Conservation (phyloP, 108 stramenopile genomes). For the Chaetoceros tenuissimus region DNA sequence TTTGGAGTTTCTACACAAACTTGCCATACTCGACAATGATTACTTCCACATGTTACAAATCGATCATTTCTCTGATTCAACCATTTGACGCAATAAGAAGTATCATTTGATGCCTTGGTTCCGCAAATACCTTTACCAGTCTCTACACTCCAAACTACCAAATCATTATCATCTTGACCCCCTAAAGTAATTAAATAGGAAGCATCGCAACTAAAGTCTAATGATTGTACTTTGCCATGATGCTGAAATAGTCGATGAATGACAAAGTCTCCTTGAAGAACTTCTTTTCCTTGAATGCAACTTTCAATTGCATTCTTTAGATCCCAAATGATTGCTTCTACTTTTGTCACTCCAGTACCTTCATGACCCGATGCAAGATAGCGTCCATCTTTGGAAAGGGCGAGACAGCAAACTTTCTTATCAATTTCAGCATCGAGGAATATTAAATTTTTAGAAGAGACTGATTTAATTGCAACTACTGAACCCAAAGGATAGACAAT, state of each 20-base stretch:
- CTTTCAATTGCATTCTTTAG: slow-evolving; percentile 34
- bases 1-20: slow-evolving; percentile 61
- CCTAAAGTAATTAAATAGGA: slow-evolving; percentile 63
- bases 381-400: slow-evolving; percentile 54
- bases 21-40: slow-evolving; percentile 73
- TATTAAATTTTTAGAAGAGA: slow-evolving; percentile 30
- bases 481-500: slow-evolving; percentile 51
- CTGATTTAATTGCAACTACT: slow-evolving; percentile 23
- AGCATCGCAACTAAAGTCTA: slow-evolving; percentile 51
- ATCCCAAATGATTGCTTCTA: slow-evolving; percentile 76
- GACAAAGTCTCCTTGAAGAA: slow-evolving; percentile 28
- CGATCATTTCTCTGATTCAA: slow-evolving; percentile 70
- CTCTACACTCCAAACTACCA: slow-evolving; percentile 76
- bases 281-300: slow-evolving; percentile 22
- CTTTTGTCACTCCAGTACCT: slow-evolving; percentile 32
- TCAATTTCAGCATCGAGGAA: slow-evolving; percentile 75
- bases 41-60: slow-evolving; percentile 74
- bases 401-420: slow-evolving; percentile 56
- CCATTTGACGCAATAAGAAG: slow-evolving; percentile 57
- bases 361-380: slow-evolving; percentile 70
- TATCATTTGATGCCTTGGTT: slow-evolving; percentile 58
- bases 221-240: slow-evolving; percentile 55
- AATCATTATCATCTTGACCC: slow-evolving; percentile 84
- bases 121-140: slow-evolving; percentile 67
- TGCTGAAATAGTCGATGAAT: slow-evolving; percentile 64